Conservation (phyloP, 805 yeast genomes). For the Candida maltosa region DNA sequence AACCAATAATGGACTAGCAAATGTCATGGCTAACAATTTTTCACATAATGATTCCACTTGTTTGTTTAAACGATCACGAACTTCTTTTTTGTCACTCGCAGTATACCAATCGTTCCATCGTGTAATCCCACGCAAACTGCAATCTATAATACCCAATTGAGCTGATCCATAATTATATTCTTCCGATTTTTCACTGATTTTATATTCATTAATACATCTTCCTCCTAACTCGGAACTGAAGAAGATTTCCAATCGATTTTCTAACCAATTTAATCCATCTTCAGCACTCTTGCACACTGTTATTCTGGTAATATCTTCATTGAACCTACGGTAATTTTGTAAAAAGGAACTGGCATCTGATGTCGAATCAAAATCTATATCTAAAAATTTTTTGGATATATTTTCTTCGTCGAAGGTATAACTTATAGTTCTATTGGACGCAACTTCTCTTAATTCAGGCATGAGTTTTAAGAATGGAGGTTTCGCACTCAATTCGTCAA, state of each 20-base stretch:
- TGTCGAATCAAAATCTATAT: constrained; percentile 83
- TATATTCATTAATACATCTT: constrained; percentile 53
- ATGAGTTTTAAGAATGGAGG: constrained; percentile 53
- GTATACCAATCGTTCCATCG: constrained; percentile 94
- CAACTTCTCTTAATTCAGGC: constrained; percentile 67
- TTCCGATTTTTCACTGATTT: constrained; percentile 55
- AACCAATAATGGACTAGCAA: constrained; percentile 75
- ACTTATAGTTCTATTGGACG: constrained; percentile 75
- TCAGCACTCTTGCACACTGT: constrained; percentile 83
- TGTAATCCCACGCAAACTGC: constrained; percentile 86
- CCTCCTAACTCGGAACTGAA: constrained; percentile 70
- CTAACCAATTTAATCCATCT: constrained; percentile 80
- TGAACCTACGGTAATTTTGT: constrained; percentile 73
- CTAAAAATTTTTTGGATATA: constrained; percentile 61
- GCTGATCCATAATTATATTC: constrained; percentile 76
- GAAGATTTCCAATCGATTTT: constrained; percentile 64
- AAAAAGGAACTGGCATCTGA: constrained; percentile 78
- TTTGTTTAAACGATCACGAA: constrained; percentile 49
- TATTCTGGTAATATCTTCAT: constrained; percentile 88
- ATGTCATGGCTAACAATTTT: constrained; percentile 67
- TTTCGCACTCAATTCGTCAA: constrained; percentile 66
- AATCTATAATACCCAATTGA: constrained; percentile 83
- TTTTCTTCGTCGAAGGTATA: constrained; percentile 68
- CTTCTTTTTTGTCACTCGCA: constrained; percentile 49
- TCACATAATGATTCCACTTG: constrained; percentile 70